Evolutionary conservation across 176 grass and related monocot genomes (phyloP), one percentile per base, ranked within the genome.

Genomic region (Phoenix dactylifera): DNA sequence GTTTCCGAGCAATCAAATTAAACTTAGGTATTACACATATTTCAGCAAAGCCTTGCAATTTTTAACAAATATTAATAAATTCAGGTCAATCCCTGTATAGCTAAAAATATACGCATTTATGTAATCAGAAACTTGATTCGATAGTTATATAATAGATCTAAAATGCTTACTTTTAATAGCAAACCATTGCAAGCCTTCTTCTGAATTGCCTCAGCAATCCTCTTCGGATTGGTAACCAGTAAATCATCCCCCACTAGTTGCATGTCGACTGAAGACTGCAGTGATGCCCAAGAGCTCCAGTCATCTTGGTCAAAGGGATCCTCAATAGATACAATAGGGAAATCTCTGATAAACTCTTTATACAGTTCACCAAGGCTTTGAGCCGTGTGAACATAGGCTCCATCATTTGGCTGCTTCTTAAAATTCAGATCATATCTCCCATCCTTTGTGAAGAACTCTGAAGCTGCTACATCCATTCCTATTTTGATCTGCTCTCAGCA

Each of bases 301-400:
- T 98, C 93, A 76, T 98, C 93, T 59, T 98, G 93, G 75, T 98
- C 93, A 71, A 98, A 98, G 48, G 93, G 87, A 69, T 98, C 93
- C 79, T 98, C 93, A 50, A 98, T 88, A 6, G 93, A 98, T 52
- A 98, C 93, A 73, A 98, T 98, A 53, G 93, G 84, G 73, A 98
- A 98, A 53, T 98, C 87, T 58, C 69, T 85, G 25, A 92, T 81
- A 22, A 92, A 98, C 62, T 85, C 84, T 69, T 83, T 78, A 70
- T 97, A 97, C 51, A 92, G 66, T 30, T 85, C 76, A 53, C 93
- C 82, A 22, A 98, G 73, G 51, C 22, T 65, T 58, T 80, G 87
- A 10, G 93, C 74, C 4, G 76, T 71, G 22, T 78, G 55, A 74
- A 86, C 35, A 77, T 98, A 79, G 18, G 79, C 68, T 69, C 93